Evolutionary conservation across 1,139 yeast species (phyloP).

Genomic region (Waltiozyma sp.): DNA sequence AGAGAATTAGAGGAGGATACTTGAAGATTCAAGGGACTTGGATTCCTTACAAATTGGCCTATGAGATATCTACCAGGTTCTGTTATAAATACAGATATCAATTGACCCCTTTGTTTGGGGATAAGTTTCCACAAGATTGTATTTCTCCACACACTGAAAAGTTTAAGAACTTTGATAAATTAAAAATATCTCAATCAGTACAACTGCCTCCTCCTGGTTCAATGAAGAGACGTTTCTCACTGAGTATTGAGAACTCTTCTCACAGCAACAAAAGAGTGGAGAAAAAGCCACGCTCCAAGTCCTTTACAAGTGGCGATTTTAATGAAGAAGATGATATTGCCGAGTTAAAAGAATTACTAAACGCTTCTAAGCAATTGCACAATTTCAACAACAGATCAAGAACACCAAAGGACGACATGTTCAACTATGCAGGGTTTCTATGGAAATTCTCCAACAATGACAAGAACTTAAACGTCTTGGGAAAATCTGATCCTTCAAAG

Average conservation of each 20-base stretch:
- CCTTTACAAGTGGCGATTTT: background rate
- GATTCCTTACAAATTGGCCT: conserved; percentile 69
- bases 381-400: background rate
- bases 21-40: conserved; percentile 93
- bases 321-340: background rate
- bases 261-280: background rate
- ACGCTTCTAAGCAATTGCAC: conserved; percentile 18
- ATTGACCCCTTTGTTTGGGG: conserved; percentile 73
- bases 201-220: background rate
- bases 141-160: conserved; percentile 54
- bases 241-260: background rate
- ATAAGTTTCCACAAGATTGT: conserved; percentile 60
- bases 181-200: conserved; percentile 11
- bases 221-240: conserved; percentile 8
- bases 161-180: conserved; percentile 48
- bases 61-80: conserved; percentile 57
- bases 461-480: conserved; percentile 13
- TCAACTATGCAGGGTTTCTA: conserved; percentile 18
- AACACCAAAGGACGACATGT: conserved; percentile 3
- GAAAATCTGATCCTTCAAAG: conserved; percentile 7
- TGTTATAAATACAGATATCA: conserved; percentile 71
- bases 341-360: conserved; percentile 12
- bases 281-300: background rate
- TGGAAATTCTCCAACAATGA: conserved; percentile 16
- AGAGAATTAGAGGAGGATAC: conserved; percentile 83